Evolutionary conservation across 768 basidiomycete genomes (phyloP), one percentile per base, ranked within the genome.

Genomic region (Leccinum aurantiacum): DNA sequence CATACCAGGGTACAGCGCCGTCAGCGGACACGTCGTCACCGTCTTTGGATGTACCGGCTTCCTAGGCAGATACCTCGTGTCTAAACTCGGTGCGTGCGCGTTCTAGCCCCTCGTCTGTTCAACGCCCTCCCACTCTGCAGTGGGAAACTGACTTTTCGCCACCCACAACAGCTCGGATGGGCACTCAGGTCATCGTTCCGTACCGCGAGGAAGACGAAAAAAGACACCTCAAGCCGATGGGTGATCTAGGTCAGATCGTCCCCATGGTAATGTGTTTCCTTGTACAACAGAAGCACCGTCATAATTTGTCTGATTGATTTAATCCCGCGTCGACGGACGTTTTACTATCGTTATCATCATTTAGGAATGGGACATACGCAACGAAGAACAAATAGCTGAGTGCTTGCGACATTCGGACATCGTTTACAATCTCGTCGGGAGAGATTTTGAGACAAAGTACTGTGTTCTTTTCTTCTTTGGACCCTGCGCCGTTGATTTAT

Each of bases 31-130:
- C 76, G 84, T 89, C 38, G 96, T 90, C 46, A 99, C 97, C 15
- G 95, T 98, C 53, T 98, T 99, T 80, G 97, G 97, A 24, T 91
- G 89, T 72, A 97, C 95, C 4, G 93, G 95, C 6, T 98, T 98
- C 74, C 78, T 99, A 60, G 97, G 96, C 49, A 81, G 95, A 71
- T 98, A 98, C 75, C 80, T 98, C 48, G 92, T 98, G 44, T 84
- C 90, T 33, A 98, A 98, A 79, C 84, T 99, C 13, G 95, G 93
- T 94, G 69, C 65, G 69, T 48, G 27, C 60, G 13, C 31, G 25
- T 14, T 33, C n/a, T 29, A 27, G 10, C 8, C n/a, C 25, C 5
- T 27, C 25, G 25, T 25, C 15, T 6, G 17, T 22, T 25, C 11
- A 9, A 15, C 25, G 2, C 25, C 5, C 4, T 0, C 27, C 19